These are phyloP conservation scores for Zanthoxylum bungeanum DNA, from an alignment of 345 rosid genomes.

Conservation along the genomic window DNA sequence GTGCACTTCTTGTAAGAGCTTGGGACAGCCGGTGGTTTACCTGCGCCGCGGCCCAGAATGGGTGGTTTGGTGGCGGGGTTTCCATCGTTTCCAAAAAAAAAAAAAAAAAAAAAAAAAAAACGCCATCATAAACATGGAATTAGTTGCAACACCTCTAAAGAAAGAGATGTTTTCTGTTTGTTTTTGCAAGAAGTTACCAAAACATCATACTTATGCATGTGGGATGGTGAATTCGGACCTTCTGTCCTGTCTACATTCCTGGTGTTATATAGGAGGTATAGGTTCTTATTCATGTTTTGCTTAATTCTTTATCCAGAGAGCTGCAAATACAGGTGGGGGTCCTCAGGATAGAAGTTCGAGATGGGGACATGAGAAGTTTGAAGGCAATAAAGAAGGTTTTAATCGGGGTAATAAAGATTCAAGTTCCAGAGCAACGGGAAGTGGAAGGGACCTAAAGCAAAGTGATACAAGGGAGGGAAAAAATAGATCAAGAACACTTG, in stretches of 20 bases:
- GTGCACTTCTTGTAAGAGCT: no score
- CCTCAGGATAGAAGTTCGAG: constrained; percentile 53
- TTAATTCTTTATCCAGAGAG: constrained; percentile 49
- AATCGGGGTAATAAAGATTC: constrained; percentile 20
- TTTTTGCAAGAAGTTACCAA: neutral
- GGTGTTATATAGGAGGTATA: neutral
- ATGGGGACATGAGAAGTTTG: constrained; percentile 78
- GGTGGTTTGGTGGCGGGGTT: no score
- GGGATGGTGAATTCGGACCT: neutral
- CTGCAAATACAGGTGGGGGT: constrained; percentile 89
- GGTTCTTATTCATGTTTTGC: constrained; percentile 8
- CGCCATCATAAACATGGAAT: neutral
- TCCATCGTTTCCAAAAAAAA: no score
- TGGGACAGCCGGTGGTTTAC: no score
- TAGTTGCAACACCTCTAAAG: neutral
- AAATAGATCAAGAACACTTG: constrained; percentile 26
- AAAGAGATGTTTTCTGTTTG: neutral
- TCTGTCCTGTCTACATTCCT: neutral
- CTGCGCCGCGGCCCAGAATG: no score
- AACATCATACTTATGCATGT: neutral
- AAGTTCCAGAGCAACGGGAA: constrained; percentile 23
- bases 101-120: no score
- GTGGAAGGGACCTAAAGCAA: constrained; percentile 39
- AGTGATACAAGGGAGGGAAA: constrained; percentile 22
- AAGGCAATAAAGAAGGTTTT: constrained; percentile 33